Base-by-base conservation (phyloP, 2,329 filamentous ascomycete species). In the Atkinsonella hypoxylon region DNA sequence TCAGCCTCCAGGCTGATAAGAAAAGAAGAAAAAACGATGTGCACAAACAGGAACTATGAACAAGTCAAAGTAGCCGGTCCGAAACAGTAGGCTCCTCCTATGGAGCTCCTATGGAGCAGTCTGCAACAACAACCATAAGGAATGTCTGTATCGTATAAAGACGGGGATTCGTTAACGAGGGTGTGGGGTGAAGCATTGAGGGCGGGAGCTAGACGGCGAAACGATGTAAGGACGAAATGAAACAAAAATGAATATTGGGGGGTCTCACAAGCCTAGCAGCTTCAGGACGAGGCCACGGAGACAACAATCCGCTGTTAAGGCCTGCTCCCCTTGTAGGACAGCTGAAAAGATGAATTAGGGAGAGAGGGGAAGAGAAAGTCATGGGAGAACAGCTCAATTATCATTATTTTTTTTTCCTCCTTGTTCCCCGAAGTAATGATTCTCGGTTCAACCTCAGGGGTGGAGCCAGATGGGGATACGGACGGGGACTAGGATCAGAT, bases 371-470 rank as follows among this genome's bases (percentile, higher is more conserved):
- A 49, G 43, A 36, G 15, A 22, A 31, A 22, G 51, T 50, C 55
- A 50, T 53, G 49, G 49, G 52, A 48, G 45, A 44, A 15, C 46
- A 39, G 48, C 45, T 31, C 55, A 49, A 57, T 55, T 53, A 50
- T n/a, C n/a, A 26, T 26, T 26, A 7, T 26, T 26, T 26, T 26
- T 57, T 54, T 56, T 57, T 58, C 15, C 15, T 20, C 20, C 20
- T 40, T 39, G n/a, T 42, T 6, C 11, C n/a, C 40, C n/a, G 47
- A 52, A 48, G 51, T 53, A 53, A 47, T 49, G 47, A 34, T 39
- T 38, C 22, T 45, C 52, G 50, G 56, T 50, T 56, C 34, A 32
- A 38, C 39, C 36, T 48, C 58, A 59, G 58, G 56, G 57, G 58
- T 59, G 58, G 57, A 53, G 54, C 56, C 56, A 52, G 45, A 56